Evolutionary conservation across 106 monocot genomes (phyloP).

Genomic region (Alisma plantagoaquatica): DNA sequence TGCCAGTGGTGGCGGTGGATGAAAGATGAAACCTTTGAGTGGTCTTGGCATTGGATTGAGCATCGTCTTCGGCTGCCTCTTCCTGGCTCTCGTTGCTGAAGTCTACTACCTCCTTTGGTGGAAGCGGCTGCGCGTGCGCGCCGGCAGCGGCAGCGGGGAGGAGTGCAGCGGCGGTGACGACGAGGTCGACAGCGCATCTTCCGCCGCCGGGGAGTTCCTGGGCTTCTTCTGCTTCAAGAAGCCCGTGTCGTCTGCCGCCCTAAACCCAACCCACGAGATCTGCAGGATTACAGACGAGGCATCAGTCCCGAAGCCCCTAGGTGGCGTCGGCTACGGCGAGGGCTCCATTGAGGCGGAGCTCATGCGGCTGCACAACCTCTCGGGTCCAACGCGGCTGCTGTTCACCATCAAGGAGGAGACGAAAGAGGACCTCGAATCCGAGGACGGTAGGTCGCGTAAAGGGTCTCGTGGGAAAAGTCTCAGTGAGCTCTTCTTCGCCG

Average conservation of each 20-base stretch:
- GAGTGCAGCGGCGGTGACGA: slow-evolving; percentile 6
- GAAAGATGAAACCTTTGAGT: slow-evolving; percentile 15
- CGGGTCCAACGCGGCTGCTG: slow-evolving; percentile 9
- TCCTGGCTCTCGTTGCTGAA: slow-evolving; percentile 25
- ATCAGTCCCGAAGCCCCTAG: slow-evolving; percentile 13
- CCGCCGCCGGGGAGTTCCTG: slow-evolving; percentile 32
- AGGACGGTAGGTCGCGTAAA: slow-evolving; percentile 12
- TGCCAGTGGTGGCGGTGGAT: too few relatives aligned
- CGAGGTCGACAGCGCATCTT: too few relatives aligned
- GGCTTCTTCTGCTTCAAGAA: slow-evolving; percentile 55
- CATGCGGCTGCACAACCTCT: slow-evolving; percentile 10
- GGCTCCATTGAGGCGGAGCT: slow-evolving; percentile 1
- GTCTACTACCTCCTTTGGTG: slow-evolving; percentile 73
- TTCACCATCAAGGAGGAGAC: slow-evolving; percentile 27
- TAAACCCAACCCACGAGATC: slow-evolving; percentile 30
- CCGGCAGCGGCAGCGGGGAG: slow-evolving; percentile 16
- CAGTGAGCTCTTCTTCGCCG: slow-evolving; percentile 3
- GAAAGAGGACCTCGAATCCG: slow-evolving; percentile 22
- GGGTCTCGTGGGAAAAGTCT: slow-evolving; percentile 3
- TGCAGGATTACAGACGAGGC: slow-evolving; percentile 4
- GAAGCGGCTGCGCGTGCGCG: slow-evolving; percentile 32
- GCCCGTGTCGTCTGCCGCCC: slow-evolving; percentile 37
- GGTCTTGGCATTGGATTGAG: slow-evolving; percentile 17
- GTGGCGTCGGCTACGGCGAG: slow-evolving; percentile 4
- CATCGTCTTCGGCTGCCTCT: slow-evolving; percentile 14